phyloP scores from a whole-genome alignment of 345 rosid species.

The Hevea brasiliensis region DNA sequence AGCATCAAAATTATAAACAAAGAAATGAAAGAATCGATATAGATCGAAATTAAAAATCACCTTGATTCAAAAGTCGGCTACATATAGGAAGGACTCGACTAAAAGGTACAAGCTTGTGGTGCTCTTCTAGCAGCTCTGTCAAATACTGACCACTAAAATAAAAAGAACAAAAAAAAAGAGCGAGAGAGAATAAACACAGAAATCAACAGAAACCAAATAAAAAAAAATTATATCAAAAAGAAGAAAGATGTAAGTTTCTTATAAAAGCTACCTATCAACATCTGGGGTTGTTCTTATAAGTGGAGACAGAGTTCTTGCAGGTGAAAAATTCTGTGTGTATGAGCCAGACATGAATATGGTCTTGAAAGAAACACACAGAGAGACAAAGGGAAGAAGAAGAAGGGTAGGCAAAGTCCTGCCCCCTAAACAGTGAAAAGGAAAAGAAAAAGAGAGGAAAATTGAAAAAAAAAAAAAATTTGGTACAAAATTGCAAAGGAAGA shows the following conservation, averaged over 20 bases:
- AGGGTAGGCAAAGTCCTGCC: background rate
- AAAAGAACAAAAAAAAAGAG: background rate
- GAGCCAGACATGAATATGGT: constrained; percentile 17
- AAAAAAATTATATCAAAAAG: background rate
- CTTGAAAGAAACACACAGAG: background rate
- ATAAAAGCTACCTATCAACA: constrained; percentile 13
- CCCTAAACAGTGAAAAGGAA: background rate
- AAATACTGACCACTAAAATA: constrained; percentile 61
- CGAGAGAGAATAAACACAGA: too few species aligned
- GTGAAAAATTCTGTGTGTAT: constrained; percentile 15
- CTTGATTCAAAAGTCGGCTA: constrained; percentile 86
- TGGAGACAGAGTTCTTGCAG: constrained; percentile 17
- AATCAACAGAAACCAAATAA: background rate
- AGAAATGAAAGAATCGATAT: background rate
- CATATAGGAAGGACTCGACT: constrained; percentile 84
- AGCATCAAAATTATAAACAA: constrained; percentile 6
- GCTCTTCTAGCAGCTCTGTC: constrained; percentile 79
- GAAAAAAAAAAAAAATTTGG: background rate
- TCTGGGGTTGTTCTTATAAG: constrained; percentile 16
- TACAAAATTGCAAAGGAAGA: background rate
- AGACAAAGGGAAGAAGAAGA: background rate
- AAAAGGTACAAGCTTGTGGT: constrained; percentile 94
- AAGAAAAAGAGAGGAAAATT: background rate
- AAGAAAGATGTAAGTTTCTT: background rate
- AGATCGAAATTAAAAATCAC: constrained; percentile 30